phyloP scores from a whole-genome alignment of 805 yeast genomes.

The Saccharomycopsis sp. region DNA sequence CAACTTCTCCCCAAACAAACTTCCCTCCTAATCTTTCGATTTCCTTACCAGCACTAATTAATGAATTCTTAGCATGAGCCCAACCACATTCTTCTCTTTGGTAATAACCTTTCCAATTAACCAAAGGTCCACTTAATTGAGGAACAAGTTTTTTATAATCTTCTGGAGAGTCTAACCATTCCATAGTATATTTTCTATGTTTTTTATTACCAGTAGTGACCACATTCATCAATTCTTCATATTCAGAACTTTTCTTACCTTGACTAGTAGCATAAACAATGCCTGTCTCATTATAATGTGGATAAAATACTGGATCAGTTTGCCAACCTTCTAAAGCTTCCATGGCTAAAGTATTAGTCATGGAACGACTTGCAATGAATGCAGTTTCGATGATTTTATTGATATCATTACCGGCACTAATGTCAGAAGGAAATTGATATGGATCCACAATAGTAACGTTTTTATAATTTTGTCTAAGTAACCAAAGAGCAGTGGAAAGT shows the following conservation, averaged over 20 bases:
- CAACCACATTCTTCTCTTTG: constrained; percentile 28
- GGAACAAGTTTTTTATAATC: not conserved
- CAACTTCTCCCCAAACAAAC: constrained; percentile 22
- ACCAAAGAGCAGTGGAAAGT: not conserved
- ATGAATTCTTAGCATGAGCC: constrained; percentile 27
- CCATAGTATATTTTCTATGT: not conserved
- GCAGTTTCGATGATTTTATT: not conserved
- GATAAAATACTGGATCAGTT: constrained; percentile 24
- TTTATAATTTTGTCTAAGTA: too few relatives aligned
- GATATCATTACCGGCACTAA: not conserved
- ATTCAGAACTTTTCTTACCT: constrained; percentile 18
- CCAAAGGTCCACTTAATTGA: constrained; percentile 16
- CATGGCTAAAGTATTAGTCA: too few relatives aligned
- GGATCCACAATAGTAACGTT: not conserved
- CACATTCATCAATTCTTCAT: constrained; percentile 11
- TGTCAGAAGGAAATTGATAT: not conserved
- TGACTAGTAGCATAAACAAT: constrained; percentile 21
- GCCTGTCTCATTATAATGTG: constrained; percentile 27
- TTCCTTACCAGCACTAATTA: constrained; percentile 24
- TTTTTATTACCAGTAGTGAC: too few relatives aligned
- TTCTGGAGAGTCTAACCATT: not conserved
- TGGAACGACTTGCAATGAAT: not conserved
- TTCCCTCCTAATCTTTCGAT: constrained; percentile 26
- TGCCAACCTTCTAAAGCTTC: constrained; percentile 29
- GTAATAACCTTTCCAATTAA: constrained; percentile 26